These are phyloP conservation scores for Clarireedia homoeocarpa DNA, from an alignment of 2,329 filamentous ascomycete genomes.

Conservation along the genomic window DNA sequence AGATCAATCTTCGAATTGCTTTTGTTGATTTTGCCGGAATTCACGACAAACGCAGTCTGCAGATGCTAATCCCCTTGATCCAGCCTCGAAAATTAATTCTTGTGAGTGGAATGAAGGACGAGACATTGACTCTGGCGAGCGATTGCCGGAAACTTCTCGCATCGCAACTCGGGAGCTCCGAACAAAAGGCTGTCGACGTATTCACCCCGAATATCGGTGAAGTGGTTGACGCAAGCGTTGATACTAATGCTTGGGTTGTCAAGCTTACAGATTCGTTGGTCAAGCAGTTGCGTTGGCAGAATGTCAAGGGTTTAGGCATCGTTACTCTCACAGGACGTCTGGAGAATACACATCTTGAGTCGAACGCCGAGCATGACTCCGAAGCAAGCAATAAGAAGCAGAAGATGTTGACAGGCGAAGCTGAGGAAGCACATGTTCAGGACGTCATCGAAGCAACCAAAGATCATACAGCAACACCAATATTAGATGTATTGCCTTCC, in stretches of 20 bases:
- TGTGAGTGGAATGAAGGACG: slow-evolving; percentile 70
- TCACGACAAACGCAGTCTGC: slow-evolving; percentile 86
- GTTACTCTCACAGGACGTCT: slow-evolving; percentile 81
- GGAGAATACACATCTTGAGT: slow-evolving; percentile 41
- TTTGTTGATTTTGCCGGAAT: slow-evolving; percentile 89
- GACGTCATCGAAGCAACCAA: slow-evolving; percentile 16
- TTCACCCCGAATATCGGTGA: slow-evolving; percentile 73
- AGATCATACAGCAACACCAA: slow-evolving; percentile 17
- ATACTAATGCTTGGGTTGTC: slow-evolving; percentile 95
- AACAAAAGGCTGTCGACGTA: slow-evolving; percentile 54
- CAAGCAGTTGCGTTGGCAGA: slow-evolving; percentile 88
- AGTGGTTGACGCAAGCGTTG: slow-evolving; percentile 81
- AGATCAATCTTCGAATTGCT: slow-evolving; percentile 67
- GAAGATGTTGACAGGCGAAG: slow-evolving; percentile 37
- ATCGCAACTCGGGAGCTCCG: slow-evolving; percentile 35
- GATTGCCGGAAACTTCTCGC: slow-evolving; percentile 67
- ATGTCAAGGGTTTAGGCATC: slow-evolving; percentile 79
- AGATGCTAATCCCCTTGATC: slow-evolving; percentile 91
- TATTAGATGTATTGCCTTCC: slow-evolving; percentile 43
- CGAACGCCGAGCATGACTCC: slow-evolving; percentile 30
- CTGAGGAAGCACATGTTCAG: slow-evolving; percentile 25
- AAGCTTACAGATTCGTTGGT: slow-evolving; percentile 80
- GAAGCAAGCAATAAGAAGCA: slow-evolving; percentile 38
- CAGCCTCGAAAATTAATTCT: slow-evolving; percentile 90
- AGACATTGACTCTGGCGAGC: slow-evolving; percentile 69